These are phyloP conservation scores for Claviceps sp. DNA, from an alignment of 2,329 filamentous ascomycete genomes.

Conservation along the genomic window DNA sequence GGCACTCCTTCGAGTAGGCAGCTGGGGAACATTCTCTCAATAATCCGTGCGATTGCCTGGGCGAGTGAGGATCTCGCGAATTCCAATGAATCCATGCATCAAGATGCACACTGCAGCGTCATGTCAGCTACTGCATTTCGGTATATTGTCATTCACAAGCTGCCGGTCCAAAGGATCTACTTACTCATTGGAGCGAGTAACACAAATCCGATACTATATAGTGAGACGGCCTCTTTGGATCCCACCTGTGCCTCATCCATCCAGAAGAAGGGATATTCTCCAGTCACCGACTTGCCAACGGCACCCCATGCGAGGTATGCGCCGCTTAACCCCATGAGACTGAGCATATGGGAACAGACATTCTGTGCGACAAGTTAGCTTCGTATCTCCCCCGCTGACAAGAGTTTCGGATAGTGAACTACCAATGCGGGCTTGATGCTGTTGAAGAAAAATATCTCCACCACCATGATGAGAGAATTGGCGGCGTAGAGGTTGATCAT, in stretches of 20 bases:
- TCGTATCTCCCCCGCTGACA: neutral
- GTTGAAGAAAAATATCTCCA: slow-evolving; percentile 36
- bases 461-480: slow-evolving; percentile 27
- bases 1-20: too few species aligned
- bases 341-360: slow-evolving; percentile 28
- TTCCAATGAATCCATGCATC: slow-evolving; percentile 34
- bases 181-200: slow-evolving; percentile 30
- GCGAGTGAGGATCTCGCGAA: slow-evolving; percentile 29
- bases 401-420: slow-evolving; percentile 10
- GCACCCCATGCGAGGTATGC: slow-evolving; percentile 37
- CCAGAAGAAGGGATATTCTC: slow-evolving; percentile 36
- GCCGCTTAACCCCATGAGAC: slow-evolving; percentile 25
- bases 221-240: slow-evolving; percentile 28
- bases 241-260: slow-evolving; percentile 31
- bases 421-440: slow-evolving; percentile 39
- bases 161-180: slow-evolving; percentile 10
- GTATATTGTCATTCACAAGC: neutral
- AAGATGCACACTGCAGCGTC: slow-evolving; percentile 29
- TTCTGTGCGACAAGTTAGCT: slow-evolving; percentile 21
- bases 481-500: slow-evolving; percentile 32
- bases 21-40: neutral
- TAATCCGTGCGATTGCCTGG: slow-evolving; percentile 11
- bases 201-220: slow-evolving; percentile 32
- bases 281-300: slow-evolving; percentile 32
- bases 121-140: slow-evolving; percentile 7